Evolutionary conservation across 257 asterid species (phyloP), one percentile per base, ranked within the genome.

Genomic region (Apocynum venetum): DNA sequence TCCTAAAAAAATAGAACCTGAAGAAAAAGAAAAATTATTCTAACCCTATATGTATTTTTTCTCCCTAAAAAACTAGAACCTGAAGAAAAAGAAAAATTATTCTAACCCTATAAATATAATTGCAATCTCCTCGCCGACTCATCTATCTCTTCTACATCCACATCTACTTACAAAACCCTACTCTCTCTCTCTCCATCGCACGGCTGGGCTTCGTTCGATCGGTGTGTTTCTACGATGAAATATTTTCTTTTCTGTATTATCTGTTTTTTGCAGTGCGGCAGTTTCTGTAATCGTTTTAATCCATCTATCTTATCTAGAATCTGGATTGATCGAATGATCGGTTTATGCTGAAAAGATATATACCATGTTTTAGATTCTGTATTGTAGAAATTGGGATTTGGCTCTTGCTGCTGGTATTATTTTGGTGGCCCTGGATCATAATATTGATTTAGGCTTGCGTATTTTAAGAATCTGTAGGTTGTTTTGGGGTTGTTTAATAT

Each of bases 111-210:
- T 55, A 73, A 56, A 71, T 77, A 79, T 51, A 68, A 52, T 15
- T 67, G 53, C 31, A 80, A 76, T 43, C 79, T 46, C 55, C 19
- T 19, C 74, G 86, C 84, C 82, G 84, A 79, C 84, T 77, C 67
- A 36, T 43, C 51, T 44, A 52, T 69, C 12, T 44, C 13, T 44
- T 14, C 46, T 25, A 36, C 20, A 71, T 71, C 71, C 73, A 25
- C 67, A 61, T 6, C 74, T 47, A n/a, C 73, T 72, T 74, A 74
- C n/a, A 63, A 49, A 80, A 73, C 79, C 85, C 78, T 76, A 72
- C 78, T 61, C 77, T 14, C 63, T 15, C 5, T 2, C 52, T 61
- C 15, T 53, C 63, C 4, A 2, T 56, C 63, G 3, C 12, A 36
- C 25, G 11, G 35, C 25, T 57, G 12, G 63, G 63, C 0, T 20